Conservation (phyloP, 2,329 filamentous ascomycete genomes). For the Exophiala mesophila region DNA sequence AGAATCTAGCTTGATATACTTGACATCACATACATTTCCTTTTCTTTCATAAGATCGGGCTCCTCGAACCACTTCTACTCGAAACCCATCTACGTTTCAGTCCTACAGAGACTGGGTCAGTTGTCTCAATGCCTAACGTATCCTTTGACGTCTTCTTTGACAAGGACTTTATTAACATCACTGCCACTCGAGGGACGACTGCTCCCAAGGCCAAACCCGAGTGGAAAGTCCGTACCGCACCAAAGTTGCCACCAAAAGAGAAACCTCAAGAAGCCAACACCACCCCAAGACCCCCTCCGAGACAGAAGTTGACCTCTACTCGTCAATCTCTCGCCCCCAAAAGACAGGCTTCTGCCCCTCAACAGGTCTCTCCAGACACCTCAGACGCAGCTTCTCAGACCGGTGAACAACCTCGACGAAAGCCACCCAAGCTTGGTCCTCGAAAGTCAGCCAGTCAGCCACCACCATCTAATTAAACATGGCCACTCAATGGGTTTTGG, state of each 20-base stretch:
- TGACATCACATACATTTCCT: conserved; percentile 1
- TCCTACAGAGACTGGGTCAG: conserved; percentile 8
- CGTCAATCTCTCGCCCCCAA: conserved; percentile 13
- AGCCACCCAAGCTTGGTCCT: conserved; percentile 26
- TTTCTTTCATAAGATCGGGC: not conserved
- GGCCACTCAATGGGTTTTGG: conserved; percentile 27
- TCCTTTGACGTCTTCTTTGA: conserved; percentile 29
- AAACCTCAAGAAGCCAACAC: conserved; percentile 14
- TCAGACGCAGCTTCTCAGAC: conserved; percentile 17
- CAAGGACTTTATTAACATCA: conserved; percentile 29
- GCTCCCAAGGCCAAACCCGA: conserved; percentile 28
- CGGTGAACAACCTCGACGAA: conserved; percentile 18
- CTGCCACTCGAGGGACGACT: conserved; percentile 25
- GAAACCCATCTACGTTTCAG: conserved; percentile 1
- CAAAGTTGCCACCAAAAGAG: conserved; percentile 27
- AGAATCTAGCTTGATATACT: not conserved
- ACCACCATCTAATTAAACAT: conserved; percentile 18
- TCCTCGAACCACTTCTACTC: not conserved
- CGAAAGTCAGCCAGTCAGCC: conserved; percentile 16
- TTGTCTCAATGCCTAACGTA: conserved; percentile 29
- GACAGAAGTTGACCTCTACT: conserved; percentile 24
- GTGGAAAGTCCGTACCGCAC: conserved; percentile 28
- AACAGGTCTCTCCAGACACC: not conserved
- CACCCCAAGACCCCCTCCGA: conserved; percentile 17
- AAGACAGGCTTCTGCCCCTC: conserved; percentile 1